Percentiles rank a stretch among this genome's conserved stretches.
phyloP scores from a whole-genome alignment of 1,139 yeast species.

The Suhomyces bolitotheri region DNA sequence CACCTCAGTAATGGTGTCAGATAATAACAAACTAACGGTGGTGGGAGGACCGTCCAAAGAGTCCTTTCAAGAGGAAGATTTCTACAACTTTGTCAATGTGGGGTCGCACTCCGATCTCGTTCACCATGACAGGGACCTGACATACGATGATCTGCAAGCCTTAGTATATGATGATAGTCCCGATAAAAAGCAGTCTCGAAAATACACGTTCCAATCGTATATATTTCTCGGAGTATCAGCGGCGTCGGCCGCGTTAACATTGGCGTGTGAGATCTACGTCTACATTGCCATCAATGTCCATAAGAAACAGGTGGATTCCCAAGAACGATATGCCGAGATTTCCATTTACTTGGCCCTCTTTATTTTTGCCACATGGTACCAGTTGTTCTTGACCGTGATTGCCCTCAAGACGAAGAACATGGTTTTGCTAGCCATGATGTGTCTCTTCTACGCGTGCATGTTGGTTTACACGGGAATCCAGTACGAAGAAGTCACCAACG shows the following conservation, averaged over 20 bases:
- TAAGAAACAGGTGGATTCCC: slow-evolving; percentile 20
- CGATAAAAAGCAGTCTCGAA: slow-evolving; percentile 1
- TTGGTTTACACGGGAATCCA: slow-evolving; percentile 53
- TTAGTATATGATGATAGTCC: slow-evolving; percentile 4
- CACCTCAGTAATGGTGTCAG: too few species aligned
- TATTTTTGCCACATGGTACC: slow-evolving; percentile 28
- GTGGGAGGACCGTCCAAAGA: slow-evolving; percentile 7
- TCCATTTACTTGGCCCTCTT: slow-evolving; percentile 29
- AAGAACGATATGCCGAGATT: slow-evolving; percentile 21
- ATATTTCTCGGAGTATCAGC: slow-evolving; percentile 31
- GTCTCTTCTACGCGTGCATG: slow-evolving; percentile 50
- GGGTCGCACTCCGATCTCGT: slow-evolving; percentile 2
- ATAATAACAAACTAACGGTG: too few species aligned
- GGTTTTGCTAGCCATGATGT: slow-evolving; percentile 41
- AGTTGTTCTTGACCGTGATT: slow-evolving; percentile 39
- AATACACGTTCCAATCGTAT: slow-evolving; percentile 16
- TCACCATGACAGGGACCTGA: slow-evolving; percentile 3
- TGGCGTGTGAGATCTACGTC: slow-evolving; percentile 35
- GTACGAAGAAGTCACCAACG: slow-evolving; percentile 41
- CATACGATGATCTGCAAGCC: slow-evolving; percentile 4
- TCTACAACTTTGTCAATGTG: slow-evolving; percentile 16
- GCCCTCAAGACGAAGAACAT: slow-evolving; percentile 48
- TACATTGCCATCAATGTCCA: slow-evolving; percentile 39
- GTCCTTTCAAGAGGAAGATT: slow-evolving; percentile 12
- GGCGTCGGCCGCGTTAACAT: slow-evolving; percentile 30